These are phyloP conservation scores for Allium sativum DNA, from an alignment of 106 monocot genomes.

Conservation along the genomic window DNA sequence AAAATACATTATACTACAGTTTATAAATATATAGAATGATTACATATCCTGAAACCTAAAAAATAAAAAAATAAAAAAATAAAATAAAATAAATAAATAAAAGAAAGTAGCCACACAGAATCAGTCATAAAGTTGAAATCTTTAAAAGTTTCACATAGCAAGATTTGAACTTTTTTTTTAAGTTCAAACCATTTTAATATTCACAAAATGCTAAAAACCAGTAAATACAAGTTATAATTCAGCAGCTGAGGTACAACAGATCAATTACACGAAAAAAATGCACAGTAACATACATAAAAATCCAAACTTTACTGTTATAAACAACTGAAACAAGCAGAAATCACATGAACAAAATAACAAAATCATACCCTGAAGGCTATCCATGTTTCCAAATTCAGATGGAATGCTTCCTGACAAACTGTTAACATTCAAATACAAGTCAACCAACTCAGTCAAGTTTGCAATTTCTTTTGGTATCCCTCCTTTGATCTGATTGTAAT, in stretches of 20 bases:
- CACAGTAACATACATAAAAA: background rate
- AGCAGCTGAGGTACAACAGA: background rate
- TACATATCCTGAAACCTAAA: background rate
- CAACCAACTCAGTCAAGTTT: slow-evolving; percentile 39
- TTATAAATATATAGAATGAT: background rate
- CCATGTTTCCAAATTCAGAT: slow-evolving; percentile 51
- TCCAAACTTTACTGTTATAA: background rate
- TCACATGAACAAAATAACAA: background rate
- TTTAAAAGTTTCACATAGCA: background rate
- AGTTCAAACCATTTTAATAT: background rate
- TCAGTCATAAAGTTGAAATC: background rate
- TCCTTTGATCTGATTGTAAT: slow-evolving; percentile 51
- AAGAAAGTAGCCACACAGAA: background rate
- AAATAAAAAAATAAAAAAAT: background rate
- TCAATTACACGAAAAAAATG: background rate
- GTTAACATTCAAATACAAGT: slow-evolving; percentile 83
- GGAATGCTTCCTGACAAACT: slow-evolving; percentile 59
- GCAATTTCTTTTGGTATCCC: slow-evolving; percentile 51
- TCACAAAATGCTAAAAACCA: background rate
- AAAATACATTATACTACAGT: background rate
- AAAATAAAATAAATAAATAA: background rate
- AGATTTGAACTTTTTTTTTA: background rate
- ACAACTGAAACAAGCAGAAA: background rate
- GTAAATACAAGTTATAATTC: background rate
- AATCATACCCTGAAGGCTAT: slow-evolving; percentile 62